Base-by-base conservation (phyloP, 2,329 filamentous ascomycete species). In the Diaporthe sp. region DNA sequence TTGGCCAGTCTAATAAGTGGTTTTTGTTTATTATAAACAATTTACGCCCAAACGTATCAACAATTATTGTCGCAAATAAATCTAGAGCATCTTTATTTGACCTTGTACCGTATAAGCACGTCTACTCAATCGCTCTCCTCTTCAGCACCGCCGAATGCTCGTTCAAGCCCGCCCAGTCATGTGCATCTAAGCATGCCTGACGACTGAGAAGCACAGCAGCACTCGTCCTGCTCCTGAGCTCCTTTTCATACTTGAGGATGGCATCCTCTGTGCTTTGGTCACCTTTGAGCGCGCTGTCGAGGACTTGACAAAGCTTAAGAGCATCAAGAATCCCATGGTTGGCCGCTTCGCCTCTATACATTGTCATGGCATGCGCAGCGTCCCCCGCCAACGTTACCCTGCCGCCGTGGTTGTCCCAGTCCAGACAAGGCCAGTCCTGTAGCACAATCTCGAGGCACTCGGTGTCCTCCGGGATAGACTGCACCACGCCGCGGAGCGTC, bases 361-460 rank as follows among this genome's bases (percentile, higher is more conserved):
- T 90, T 42, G 88, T 89, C 89, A 91, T 91, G n/a, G 89, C 86
- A 80, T 91, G 89, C 0, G 89, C 89, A 2, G 89, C 86, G 79
- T 91, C 90, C 4, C 90, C 89, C 5, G 86, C 83, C 1, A 91
- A 80, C 1, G 88, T 88, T 4, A 88, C 85, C 1, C 83, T 82
- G 4, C 88, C 88, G 55, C 81, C 79, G 17, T 78, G 80, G 65
- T 86, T 86, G 75, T 86, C 81, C 86, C 87, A 89, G 9, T 80
- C 79, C 2, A 80, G 81, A 37, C 80, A 82, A 0, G 83, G 84
- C 76, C 84, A 83, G 65, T 70, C 65, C 34, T 70, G 70, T 17
- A 60, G 53, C 28, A 72, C 55, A 28, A 77, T 86, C 85, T 53
- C 82, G 81, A 55, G 28, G n/a, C 44, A 85, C 82, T 83, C 80